These are phyloP conservation scores for Cardiospermum halicacabum DNA, from an alignment of 345 rosid species.

Conservation along the genomic window DNA sequence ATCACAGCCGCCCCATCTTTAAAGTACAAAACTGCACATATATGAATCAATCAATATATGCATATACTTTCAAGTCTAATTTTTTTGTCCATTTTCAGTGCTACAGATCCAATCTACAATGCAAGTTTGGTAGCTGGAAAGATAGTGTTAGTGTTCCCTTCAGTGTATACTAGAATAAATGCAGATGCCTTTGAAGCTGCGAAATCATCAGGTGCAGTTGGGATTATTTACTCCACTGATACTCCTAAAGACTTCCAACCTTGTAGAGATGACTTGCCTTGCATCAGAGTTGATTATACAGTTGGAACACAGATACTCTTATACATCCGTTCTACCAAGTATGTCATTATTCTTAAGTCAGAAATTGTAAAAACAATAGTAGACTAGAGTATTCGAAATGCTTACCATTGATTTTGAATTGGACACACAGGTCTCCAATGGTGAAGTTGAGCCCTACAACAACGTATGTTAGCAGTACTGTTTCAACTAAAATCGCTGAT, in stretches of 20 bases:
- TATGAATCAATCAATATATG: neutral
- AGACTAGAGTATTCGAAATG: neutral
- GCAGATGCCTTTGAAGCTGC: conserved; percentile 21
- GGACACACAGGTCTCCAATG: conserved; percentile 22
- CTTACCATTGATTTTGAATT: neutral
- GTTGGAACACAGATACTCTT: conserved; percentile 54
- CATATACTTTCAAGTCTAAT: neutral
- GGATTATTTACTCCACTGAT: conserved; percentile 49
- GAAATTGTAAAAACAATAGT: no score
- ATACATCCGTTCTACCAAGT: conserved; percentile 50
- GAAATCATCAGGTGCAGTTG: conserved; percentile 35
- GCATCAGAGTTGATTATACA: conserved; percentile 53
- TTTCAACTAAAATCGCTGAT: conserved; percentile 28
- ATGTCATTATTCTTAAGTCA: neutral
- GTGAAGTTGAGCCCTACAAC: conserved; percentile 30
- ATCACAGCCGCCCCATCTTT: conserved; percentile 9
- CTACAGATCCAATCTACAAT: conserved; percentile 30
- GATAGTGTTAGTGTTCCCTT: conserved; percentile 31
- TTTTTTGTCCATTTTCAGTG: neutral
- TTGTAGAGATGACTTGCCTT: conserved; percentile 34
- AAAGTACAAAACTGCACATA: neutral
- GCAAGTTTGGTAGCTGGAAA: conserved; percentile 24
- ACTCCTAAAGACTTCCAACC: conserved; percentile 34
- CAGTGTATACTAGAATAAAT: no score
- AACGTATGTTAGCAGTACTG: conserved; percentile 24